Evolutionary conservation across 306 rosid genomes (phyloP), one percentile per base, ranked within the genome.

Genomic region (Cajanus cajan): DNA sequence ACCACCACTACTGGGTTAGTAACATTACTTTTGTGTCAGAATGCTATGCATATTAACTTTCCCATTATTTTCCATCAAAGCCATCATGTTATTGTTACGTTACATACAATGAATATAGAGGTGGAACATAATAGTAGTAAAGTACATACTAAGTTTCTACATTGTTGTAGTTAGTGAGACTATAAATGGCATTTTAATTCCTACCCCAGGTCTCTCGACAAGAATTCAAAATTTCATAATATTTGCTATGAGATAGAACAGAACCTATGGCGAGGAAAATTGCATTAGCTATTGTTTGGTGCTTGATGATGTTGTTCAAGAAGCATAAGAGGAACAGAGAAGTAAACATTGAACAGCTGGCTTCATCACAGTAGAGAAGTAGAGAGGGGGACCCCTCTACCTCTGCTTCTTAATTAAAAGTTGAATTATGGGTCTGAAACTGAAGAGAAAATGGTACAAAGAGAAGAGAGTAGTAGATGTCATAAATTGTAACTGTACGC

Each of bases 331-430:
- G 52, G 28, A 37, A 22, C 19, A 12, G 40, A 45, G 68, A 58
- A 71, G 59, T 12, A 31, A 68, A 24, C 69, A 59, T 37, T 71
- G 34, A 82, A 28, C 66, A 48, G 34, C 19, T 77, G 77, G 69
- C 9, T 21, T 37, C 15, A 11, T 57, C 58, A 69, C 47, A 70
- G 48, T 6, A n/a, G 14, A 36, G 51, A 61, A 1, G 16, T n/a
- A 50, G 55, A 50, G 55, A 28, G 70, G 31, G 77, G 81, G 74
- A 13, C 74, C 85, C 69, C 59, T 61, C 34, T 59, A 31, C 71
- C 47, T 37, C 41, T 73, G 55, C 5, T 63, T 9, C 71, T 64
- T 58, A 24, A 64, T 16, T 40, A 18, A 71, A 78, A 71, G 57
- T 10, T 36, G 0, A 13, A 13, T 37, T 75, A 16, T 11, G 50